phyloP scores from a whole-genome alignment of 768 basidiomycete genomes.

The Tephrocybe sp. region DNA sequence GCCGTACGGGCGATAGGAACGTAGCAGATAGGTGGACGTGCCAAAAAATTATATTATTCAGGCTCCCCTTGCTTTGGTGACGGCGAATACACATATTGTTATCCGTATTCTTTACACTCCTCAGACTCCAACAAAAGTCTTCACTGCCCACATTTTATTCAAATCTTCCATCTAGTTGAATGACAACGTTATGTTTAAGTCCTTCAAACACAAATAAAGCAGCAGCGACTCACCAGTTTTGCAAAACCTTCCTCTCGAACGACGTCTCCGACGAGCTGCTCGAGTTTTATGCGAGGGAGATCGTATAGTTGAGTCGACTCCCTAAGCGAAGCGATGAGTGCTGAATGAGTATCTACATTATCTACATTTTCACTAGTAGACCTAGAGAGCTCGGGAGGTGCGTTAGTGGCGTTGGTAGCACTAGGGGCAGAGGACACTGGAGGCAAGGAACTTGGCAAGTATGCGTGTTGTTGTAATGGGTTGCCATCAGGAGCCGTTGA shows the following conservation, averaged over 20 bases:
- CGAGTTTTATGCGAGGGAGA: conserved; percentile 49
- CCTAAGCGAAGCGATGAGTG: conserved; percentile 38
- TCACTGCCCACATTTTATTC: conserved; percentile 51
- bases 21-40: too few relatives aligned
- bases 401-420: conserved; percentile 1
- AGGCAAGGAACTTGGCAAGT: conserved; percentile 12
- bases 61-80: too few relatives aligned
- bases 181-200: neutral
- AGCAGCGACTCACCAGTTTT: conserved; percentile 55
- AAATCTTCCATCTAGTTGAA: conserved; percentile 47
- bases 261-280: conserved; percentile 55
- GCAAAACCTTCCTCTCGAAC: conserved; percentile 76
- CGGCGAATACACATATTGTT: too few relatives aligned
- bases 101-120: too few relatives aligned
- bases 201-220: neutral
- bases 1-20: too few relatives aligned
- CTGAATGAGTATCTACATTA: conserved; percentile 1
- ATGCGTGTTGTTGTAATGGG: conserved; percentile 8
- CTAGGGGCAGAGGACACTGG: conserved; percentile 12
- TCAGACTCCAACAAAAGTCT: conserved; percentile 31
- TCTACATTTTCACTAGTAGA: neutral
- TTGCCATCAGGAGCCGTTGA: conserved; percentile 2
- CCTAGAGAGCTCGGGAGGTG: neutral
- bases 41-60: too few relatives aligned
- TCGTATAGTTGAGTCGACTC: conserved; percentile 51